Percentiles rank a stretch among this genome's conserved stretches.
These are phyloP conservation scores for Coix lacrymajobi DNA, from an alignment of 176 grass and related monocot genomes.

Conservation along the genomic window DNA sequence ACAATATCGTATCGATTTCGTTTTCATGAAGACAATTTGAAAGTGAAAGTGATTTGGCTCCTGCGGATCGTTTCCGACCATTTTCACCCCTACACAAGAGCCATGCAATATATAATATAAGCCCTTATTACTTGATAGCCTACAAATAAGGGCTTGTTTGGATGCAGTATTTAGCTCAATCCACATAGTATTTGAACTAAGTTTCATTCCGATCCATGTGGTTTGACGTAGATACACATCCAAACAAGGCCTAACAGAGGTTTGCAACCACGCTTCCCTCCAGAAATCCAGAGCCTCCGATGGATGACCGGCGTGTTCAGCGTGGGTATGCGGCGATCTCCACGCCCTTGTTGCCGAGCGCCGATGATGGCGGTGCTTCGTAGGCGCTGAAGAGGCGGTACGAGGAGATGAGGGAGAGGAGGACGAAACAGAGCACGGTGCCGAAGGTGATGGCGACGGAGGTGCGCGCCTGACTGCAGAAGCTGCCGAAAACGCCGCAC, in stretches of 20 bases:
- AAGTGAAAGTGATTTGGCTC: too few species aligned
- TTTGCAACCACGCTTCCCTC: background rate
- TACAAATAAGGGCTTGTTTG: background rate
- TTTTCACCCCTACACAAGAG: background rate
- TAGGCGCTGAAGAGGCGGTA: conserved; percentile 93
- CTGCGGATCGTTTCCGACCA: too few species aligned
- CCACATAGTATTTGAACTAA: too few species aligned
- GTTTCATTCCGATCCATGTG: background rate
- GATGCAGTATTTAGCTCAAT: too few species aligned
- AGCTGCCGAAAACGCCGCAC: conserved; percentile 65
- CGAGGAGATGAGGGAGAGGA: conserved; percentile 87
- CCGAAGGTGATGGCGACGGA: conserved; percentile 84
- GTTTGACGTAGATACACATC: too few species aligned
- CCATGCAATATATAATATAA: background rate
- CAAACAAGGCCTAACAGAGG: too few species aligned
- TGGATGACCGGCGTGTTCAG: conserved; percentile 21
- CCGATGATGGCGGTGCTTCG: conserved; percentile 49
- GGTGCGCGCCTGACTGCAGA: conserved; percentile 63
- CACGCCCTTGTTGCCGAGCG: conserved; percentile 47
- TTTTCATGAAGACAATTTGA: too few species aligned
- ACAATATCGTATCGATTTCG: too few species aligned
- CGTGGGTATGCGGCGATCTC: conserved; percentile 71
- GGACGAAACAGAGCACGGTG: conserved; percentile 61
- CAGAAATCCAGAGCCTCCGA: background rate
- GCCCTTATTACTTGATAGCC: background rate